Percentiles rank a stretch among this genome's conserved stretches.
Conservation (phyloP, 768 basidiomycete species). For the Leccinum subtestaceum region DNA sequence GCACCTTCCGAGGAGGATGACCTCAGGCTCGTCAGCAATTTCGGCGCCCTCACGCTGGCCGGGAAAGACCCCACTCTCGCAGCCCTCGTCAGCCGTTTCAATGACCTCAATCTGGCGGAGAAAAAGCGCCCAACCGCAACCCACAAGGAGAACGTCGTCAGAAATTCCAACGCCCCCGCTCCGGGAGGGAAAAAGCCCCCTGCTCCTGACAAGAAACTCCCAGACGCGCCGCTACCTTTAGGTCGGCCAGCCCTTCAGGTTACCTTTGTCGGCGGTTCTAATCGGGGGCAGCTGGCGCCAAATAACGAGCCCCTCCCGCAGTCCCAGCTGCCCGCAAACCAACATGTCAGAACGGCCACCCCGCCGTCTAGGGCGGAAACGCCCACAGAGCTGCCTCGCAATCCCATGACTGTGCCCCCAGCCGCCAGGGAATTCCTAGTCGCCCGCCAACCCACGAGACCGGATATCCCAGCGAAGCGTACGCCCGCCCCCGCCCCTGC, state of each 20-base stretch:
- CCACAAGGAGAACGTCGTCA: constrained; percentile 18
- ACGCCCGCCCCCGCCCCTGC: constrained; percentile 19
- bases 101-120: constrained; percentile 15
- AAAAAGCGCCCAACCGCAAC: constrained; percentile 8
- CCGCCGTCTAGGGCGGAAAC: background rate
- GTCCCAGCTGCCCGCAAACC: constrained; percentile 9
- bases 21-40: constrained; percentile 27
- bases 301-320: constrained; percentile 7
- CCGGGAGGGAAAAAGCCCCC: constrained; percentile 23
- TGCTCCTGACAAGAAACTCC: constrained; percentile 14
- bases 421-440: constrained; percentile 12
- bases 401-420: constrained; percentile 36
- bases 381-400: constrained; percentile 4
- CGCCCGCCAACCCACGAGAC: constrained; percentile 19
- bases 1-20: constrained; percentile 16
- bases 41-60: constrained; percentile 31
- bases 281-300: constrained; percentile 12
- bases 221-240: background rate
- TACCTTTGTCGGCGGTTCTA: constrained; percentile 53
- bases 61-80: background rate
- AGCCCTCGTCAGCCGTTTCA: background rate
- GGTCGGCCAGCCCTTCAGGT: background rate
- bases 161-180: constrained; percentile 33
- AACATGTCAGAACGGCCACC: background rate
- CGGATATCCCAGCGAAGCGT: constrained; percentile 11